These are phyloP conservation scores for Lepidopterella palustris DNA, from an alignment of 495 filamentous ascomycete genomes.

Conservation along the genomic window DNA sequence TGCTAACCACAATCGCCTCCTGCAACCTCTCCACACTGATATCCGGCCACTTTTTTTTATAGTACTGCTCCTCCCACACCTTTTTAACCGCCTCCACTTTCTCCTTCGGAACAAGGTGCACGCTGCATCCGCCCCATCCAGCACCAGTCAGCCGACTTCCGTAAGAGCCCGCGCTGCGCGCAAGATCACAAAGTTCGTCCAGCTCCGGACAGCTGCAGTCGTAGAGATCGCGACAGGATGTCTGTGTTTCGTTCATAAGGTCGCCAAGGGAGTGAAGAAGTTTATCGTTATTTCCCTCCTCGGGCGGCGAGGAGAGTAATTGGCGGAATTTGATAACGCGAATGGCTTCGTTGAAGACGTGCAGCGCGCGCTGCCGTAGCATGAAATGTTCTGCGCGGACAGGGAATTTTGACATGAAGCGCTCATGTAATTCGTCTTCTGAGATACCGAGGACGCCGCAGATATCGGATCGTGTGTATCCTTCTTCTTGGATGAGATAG, in stretches of 20 bases:
- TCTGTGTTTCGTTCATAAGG: slow-evolving; percentile 83
- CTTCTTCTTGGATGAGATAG: slow-evolving; percentile 63
- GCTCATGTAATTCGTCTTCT: slow-evolving; percentile 61
- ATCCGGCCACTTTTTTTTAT: slow-evolving; percentile 60
- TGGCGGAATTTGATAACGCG: slow-evolving; percentile 77
- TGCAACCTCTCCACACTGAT: slow-evolving; percentile 66
- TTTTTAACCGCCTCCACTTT: slow-evolving; percentile 75
- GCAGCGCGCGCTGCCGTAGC: slow-evolving; percentile 75
- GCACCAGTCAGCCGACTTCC: slow-evolving; percentile 88
- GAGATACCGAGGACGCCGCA: slow-evolving; percentile 62
- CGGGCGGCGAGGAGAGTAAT: slow-evolving; percentile 48
- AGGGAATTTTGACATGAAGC: slow-evolving; percentile 77
- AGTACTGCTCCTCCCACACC: slow-evolving; percentile 76
- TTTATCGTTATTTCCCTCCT: slow-evolving; percentile 42
- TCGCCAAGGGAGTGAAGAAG: slow-evolving; percentile 69
- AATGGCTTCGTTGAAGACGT: slow-evolving; percentile 84
- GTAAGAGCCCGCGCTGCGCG: slow-evolving; percentile 67
- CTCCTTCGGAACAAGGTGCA: slow-evolving; percentile 82
- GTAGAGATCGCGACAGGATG: slow-evolving; percentile 74
- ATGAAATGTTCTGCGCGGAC: slow-evolving; percentile 84
- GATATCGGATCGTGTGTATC: slow-evolving; percentile 85
- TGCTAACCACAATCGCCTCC: slow-evolving; percentile 81
- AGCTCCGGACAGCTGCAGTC: slow-evolving; percentile 88
- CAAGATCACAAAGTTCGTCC: slow-evolving; percentile 77
- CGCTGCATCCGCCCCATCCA: slow-evolving; percentile 93